Evolutionary conservation across 768 basidiomycete genomes (phyloP).

Genomic region (Ramaria sp.): DNA sequence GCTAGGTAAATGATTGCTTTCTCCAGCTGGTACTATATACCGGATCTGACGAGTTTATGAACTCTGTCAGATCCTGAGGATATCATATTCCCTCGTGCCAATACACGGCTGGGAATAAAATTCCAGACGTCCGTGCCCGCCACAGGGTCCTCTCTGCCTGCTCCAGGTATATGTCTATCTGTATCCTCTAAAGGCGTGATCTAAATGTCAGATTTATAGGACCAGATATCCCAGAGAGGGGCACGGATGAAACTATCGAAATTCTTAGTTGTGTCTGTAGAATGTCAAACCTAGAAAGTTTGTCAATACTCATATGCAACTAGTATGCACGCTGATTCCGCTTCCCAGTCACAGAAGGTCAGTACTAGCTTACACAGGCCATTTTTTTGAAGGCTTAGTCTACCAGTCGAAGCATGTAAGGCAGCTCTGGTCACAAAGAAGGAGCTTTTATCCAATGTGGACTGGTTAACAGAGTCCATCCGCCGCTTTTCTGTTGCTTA

Average conservation of each 20-base stretch:
- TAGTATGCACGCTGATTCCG: slow-evolving; percentile 3
- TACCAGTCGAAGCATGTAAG: slow-evolving; percentile 59
- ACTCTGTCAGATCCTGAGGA: slow-evolving; percentile 75
- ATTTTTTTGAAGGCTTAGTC: not conserved
- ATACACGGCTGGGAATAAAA: slow-evolving; percentile 82
- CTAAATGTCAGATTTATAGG: not conserved
- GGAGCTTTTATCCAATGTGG: slow-evolving; percentile 50
- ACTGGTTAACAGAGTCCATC: slow-evolving; percentile 71
- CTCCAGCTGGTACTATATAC: slow-evolving; percentile 8
- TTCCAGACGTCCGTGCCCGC: slow-evolving; percentile 57
- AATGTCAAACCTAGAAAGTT: slow-evolving; percentile 59
- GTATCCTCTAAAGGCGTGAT: not conserved
- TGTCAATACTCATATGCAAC: slow-evolving; percentile 18
- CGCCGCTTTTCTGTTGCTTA: slow-evolving; percentile 63
- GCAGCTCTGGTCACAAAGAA: slow-evolving; percentile 39
- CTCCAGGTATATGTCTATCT: not conserved
- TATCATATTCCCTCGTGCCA: slow-evolving; percentile 88
- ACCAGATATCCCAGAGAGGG: slow-evolving; percentile 39
- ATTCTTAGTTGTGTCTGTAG: slow-evolving; percentile 53
- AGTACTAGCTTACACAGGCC: slow-evolving; percentile 12
- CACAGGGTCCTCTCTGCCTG: slow-evolving; percentile 5
- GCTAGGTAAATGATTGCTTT: slow-evolving; percentile 51
- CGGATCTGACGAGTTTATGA: slow-evolving; percentile 20
- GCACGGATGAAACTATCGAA: slow-evolving; percentile 66
- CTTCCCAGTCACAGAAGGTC: slow-evolving; percentile 46